Evolutionary conservation across 2,329 filamentous ascomycete species (phyloP), one percentile per base, ranked within the genome.

Genomic region (Alternaria longipes): DNA sequence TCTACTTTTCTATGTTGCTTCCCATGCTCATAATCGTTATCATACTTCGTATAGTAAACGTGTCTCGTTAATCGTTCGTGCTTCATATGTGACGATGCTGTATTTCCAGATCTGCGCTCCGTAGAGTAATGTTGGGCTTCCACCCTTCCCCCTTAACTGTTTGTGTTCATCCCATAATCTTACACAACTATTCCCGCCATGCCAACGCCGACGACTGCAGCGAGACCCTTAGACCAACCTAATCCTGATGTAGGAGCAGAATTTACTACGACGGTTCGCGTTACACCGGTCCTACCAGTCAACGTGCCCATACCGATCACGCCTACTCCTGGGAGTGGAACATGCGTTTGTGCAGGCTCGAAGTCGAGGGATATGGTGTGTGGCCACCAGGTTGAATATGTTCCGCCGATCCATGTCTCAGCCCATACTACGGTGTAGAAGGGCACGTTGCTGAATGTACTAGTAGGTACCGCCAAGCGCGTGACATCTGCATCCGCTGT

Each of bases 241-340:
- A 54, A 22, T n/a, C 53, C 55, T 42, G 52, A 56, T 28, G 73
- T 70, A n/a, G 66, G 62, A 38, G 67, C 70, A 16, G 70, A 74
- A 3, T 64, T 70, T 5, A 62, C 64, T 4, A 65, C 66, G 4
- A 73, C 54, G 8, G 74, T 77, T 62, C 70, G 71, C 36, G 71
- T 74, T 30, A 70, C 49, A 3, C 74, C 75, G 11, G 64, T 58
- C 54, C 71, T 52, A 11, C 73, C 75, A 24, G 72, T 77, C 56
- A 78, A 54, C 30, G 74, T 77, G 7, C 76, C 76, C 74, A 79
- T 72, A 1, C 77, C 77, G 36, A 79, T 72, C 20, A 62, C 58
- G 6, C 77, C 77, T 18, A 59, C 65, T 1, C 74, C 74, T 9
- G 76, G 76, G 18, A 47, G 24, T 4, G 75, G 68, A 16, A 60